Evolutionary conservation across 2,329 filamentous ascomycete species (phyloP), one percentile per base, ranked within the genome.

Genomic region (Alternaria sp.): DNA sequence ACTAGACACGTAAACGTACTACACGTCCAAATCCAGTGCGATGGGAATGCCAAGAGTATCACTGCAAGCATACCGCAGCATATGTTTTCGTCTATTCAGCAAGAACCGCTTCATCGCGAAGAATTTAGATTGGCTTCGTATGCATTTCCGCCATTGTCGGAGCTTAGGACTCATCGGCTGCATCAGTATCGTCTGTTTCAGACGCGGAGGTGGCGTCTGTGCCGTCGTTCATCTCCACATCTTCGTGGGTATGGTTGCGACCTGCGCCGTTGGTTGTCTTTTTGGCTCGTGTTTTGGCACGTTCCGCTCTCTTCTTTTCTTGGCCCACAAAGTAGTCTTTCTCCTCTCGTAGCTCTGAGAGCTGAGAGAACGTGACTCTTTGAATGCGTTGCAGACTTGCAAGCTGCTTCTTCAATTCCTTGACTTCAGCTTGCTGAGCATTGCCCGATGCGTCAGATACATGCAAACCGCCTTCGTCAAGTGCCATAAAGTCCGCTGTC

Each of bases 331-430:
- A 67, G 34, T 68, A 75, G 39, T 77, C 75, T 34, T 74, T 77
- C 63, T 82, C 80, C 42, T 78, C 73, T 41, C 77, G 76, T 51
- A 82, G 48, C 57, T 78, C 77, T 13, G 78, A 77, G 26, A 83
- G 69, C 56, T 81, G 80, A 23, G 77, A 71, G 51, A 83, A 79
- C 5, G 78, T 80, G 33, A 78, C 77, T 56, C 75, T 79, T 63
- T 82, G 80, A 29, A 82, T 72, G 39, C 79, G 73, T 61, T 81
- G 77, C 29, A 83, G 67, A 5, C 78, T 78, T 21, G 78, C 79
- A 14, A 83, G 53, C 56, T 82, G 74, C 51, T 72, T 71, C 60
- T 72, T 76, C 29, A 77, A 41, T 37, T 76, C 72, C 34, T 72
- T 70, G n/a, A 78, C 62, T 55, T 77, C 72, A 13, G 73, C 73